A percentile compares a stretch with the other conserved stretches of the same genome.
phyloP scores from a whole-genome alignment of 345 rosid genomes.

The Eucalyptus victrix region DNA sequence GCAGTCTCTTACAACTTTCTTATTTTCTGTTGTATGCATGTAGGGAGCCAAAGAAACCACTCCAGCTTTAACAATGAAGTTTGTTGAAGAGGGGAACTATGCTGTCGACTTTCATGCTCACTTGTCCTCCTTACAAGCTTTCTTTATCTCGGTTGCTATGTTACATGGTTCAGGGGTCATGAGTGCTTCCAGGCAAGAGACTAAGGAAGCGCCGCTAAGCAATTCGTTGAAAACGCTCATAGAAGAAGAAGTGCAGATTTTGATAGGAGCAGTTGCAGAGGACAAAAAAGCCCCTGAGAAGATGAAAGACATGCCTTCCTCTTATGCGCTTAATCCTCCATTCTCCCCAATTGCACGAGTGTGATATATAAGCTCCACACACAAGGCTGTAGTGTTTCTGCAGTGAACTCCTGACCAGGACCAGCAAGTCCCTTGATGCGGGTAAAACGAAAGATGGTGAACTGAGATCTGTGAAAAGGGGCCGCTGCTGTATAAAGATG shows the following conservation, averaged over 20 bases:
- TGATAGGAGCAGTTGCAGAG: conserved; percentile 47
- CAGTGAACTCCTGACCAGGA: neutral
- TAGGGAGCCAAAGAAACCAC: conserved; percentile 64
- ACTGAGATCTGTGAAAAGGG: neutral
- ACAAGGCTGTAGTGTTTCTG: neutral
- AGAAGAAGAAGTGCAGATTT: conserved; percentile 60
- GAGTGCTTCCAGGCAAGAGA: conserved; percentile 6
- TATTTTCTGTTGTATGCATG: neutral
- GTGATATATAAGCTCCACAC: conserved; percentile 1
- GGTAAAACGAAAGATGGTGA: neutral
- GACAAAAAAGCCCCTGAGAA: conserved; percentile 32
- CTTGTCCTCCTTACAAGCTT: conserved; percentile 82
- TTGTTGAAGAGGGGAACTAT: conserved; percentile 51
- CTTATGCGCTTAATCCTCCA: conserved; percentile 68
- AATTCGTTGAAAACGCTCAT: conserved; percentile 56
- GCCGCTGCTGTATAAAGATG: neutral
- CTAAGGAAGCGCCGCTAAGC: conserved; percentile 19
- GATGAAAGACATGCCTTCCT: conserved; percentile 27
- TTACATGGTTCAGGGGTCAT: conserved; percentile 41
- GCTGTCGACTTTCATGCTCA: conserved; percentile 82
- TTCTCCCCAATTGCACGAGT: conserved; percentile 88
- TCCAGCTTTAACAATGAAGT: conserved; percentile 62
- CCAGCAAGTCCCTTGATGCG: neutral
- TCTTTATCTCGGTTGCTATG: conserved; percentile 73
- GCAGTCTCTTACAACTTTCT: neutral